These are phyloP conservation scores for Trichoderma orchidacearum DNA, from an alignment of 495 filamentous ascomycete species.

Conservation along the genomic window DNA sequence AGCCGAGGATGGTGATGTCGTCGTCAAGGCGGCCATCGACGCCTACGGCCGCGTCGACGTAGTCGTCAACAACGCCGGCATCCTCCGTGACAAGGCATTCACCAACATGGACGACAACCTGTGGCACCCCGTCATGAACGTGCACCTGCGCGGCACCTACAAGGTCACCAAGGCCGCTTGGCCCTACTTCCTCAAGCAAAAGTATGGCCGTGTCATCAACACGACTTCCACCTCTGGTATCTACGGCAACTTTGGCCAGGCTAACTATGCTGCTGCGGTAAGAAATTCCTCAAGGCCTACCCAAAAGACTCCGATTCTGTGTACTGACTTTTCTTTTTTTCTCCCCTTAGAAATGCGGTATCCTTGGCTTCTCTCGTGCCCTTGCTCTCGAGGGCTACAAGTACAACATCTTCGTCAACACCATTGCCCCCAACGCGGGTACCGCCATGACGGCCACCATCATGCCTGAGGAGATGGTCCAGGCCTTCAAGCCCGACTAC, in stretches of 20 bases:
- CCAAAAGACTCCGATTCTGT: no score
- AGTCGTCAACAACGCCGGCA: constrained; percentile 94
- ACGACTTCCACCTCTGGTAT: constrained; percentile 94
- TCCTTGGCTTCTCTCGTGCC: constrained; percentile 87
- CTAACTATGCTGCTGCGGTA: constrained; percentile 90
- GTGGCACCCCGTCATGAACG: constrained; percentile 85
- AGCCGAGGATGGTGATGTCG: constrained; percentile 84
- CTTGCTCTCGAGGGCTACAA: constrained; percentile 88
- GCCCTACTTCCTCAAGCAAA: constrained; percentile 97
- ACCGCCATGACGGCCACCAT: constrained; percentile 92
- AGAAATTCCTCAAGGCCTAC: constrained; percentile 19
- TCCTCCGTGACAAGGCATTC: constrained; percentile 96
- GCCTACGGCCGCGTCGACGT: constrained; percentile 89
- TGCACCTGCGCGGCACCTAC: constrained; percentile 91
- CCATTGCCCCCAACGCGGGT: constrained; percentile 93
- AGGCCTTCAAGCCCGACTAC: constrained; percentile 99
- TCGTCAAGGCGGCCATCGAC: constrained; percentile 88
- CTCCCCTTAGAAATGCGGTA: constrained; percentile 80
- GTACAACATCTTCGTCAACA: constrained; percentile 98
- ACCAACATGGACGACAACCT: constrained; percentile 90
- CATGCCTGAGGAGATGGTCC: constrained; percentile 94
- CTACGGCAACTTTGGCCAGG: constrained; percentile 98
- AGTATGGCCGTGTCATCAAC: constrained; percentile 94
- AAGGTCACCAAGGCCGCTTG: constrained; percentile 96
- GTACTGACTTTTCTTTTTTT: constrained; percentile 7